Conservation (phyloP, 148 eudicot genomes). For the Salicornia ramosissima region DNA sequence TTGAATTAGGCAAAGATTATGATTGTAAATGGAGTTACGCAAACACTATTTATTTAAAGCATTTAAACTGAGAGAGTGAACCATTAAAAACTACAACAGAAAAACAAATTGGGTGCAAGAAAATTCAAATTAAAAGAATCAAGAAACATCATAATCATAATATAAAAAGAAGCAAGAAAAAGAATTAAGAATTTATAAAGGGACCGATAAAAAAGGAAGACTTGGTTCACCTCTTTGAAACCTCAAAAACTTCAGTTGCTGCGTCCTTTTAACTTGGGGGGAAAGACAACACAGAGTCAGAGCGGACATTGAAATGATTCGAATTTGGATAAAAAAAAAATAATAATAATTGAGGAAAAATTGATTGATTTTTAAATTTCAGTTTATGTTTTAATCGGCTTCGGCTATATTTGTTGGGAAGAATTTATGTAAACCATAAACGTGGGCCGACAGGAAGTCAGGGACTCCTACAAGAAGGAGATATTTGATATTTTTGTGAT, state of each 20-base stretch:
- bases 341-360: no score
- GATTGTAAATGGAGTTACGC: background rate
- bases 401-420: background rate
- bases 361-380: no score
- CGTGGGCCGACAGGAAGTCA: background rate
- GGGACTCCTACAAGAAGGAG: no score
- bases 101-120: background rate
- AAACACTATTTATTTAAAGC: no score
- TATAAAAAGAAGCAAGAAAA: background rate
- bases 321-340: background rate
- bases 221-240: background rate
- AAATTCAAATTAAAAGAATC: background rate
- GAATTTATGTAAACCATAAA: background rate
- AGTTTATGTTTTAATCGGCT: background rate
- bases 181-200: background rate
- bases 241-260: background rate
- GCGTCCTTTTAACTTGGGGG: background rate
- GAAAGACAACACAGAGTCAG: background rate
- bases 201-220: background rate
- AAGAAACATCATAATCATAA: background rate
- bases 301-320: background rate
- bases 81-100: background rate
- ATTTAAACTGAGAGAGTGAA: background rate
- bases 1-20: background rate
- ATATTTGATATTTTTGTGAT: background rate